Evolutionary conservation across 1,284 basidiomycete species (phyloP).

Genomic region (Agroathelia rolfsii): DNA sequence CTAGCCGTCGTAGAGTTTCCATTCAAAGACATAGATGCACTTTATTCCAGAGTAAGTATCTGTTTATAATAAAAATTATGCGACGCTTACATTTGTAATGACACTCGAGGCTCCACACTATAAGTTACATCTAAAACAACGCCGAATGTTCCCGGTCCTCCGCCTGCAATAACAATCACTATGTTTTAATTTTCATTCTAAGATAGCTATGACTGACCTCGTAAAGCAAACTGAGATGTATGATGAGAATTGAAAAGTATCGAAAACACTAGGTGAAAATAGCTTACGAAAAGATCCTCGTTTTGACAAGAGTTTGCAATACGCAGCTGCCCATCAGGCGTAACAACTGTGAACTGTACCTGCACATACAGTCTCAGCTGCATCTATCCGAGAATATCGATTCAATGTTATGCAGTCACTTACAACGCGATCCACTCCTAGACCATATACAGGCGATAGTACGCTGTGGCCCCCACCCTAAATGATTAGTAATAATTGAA

Average conservation of each 20-base stretch:
- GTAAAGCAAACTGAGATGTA: constrained; percentile 16
- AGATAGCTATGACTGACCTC: too few relatives aligned
- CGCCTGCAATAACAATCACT: too few relatives aligned
- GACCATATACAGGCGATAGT: constrained; percentile 24
- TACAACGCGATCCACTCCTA: constrained; percentile 32
- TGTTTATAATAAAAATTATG: not conserved
- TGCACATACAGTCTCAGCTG: constrained; percentile 6
- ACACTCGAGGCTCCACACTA: constrained; percentile 7
- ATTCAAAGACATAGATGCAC: constrained; percentile 13
- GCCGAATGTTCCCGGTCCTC: constrained; percentile 17
- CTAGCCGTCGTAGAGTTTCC: constrained; percentile 11
- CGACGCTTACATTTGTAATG: constrained; percentile 8
- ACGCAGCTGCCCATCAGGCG: constrained; percentile 27
- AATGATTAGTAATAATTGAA: constrained; percentile 1
- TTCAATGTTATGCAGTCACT: too few relatives aligned
- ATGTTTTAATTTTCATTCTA: too few relatives aligned
- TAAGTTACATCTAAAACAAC: constrained; percentile 10
- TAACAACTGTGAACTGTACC: constrained; percentile 33
- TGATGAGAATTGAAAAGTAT: not conserved
- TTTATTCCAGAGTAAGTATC: constrained; percentile 5
- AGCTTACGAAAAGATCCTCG: constrained; percentile 25
- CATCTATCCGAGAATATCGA: too few relatives aligned
- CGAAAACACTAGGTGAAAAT: not conserved
- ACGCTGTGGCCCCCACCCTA: constrained; percentile 43
- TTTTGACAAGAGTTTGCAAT: constrained; percentile 31